Evolutionary conservation across 208 protist genomes (phyloP).

Genomic region (Crithidia mellificae): DNA sequence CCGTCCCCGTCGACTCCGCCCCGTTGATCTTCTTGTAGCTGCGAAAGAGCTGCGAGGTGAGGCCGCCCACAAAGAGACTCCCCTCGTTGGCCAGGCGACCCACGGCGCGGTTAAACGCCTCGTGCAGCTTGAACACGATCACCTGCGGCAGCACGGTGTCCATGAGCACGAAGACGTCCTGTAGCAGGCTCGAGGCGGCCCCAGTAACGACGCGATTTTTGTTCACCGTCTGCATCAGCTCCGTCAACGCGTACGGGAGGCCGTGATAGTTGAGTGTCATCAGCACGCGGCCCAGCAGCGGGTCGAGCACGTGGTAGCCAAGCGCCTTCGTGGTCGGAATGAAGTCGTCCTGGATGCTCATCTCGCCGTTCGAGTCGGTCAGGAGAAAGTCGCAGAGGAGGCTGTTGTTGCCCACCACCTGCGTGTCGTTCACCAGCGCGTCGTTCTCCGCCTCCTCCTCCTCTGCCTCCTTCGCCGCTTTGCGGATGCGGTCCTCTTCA

Average conservation of each 20-base stretch:
- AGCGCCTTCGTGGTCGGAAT: slow-evolving; percentile 85
- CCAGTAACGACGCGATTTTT: slow-evolving; percentile 52
- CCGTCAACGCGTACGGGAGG: slow-evolving; percentile 80
- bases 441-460: slow-evolving; percentile 22
- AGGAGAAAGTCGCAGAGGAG: slow-evolving; percentile 26
- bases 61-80: slow-evolving; percentile 63
- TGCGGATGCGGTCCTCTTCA: slow-evolving; percentile 60
- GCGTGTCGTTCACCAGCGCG: slow-evolving; percentile 13
- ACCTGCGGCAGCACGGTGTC: slow-evolving; percentile 81
- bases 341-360: slow-evolving; percentile 41
- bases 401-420: slow-evolving; percentile 23
- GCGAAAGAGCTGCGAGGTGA: slow-evolving; percentile 66
- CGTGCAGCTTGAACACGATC: slow-evolving; percentile 77
- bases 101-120: slow-evolving; percentile 72
- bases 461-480: slow-evolving; percentile 27
- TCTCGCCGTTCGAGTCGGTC: slow-evolving; percentile 26
- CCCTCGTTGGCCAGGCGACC: slow-evolving; percentile 63
- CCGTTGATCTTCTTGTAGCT: slow-evolving; percentile 38
- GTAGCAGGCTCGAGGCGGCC: slow-evolving; percentile 69
- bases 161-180: slow-evolving; percentile 86
- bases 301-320: slow-evolving; percentile 84
- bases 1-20: slow-evolving; percentile 11
- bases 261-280: slow-evolving; percentile 78
- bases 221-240: slow-evolving; percentile 54
- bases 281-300: slow-evolving; percentile 72